Evolutionary conservation across 176 grass and related monocot species (phyloP).

Genomic region (Oryza officinalis): DNA sequence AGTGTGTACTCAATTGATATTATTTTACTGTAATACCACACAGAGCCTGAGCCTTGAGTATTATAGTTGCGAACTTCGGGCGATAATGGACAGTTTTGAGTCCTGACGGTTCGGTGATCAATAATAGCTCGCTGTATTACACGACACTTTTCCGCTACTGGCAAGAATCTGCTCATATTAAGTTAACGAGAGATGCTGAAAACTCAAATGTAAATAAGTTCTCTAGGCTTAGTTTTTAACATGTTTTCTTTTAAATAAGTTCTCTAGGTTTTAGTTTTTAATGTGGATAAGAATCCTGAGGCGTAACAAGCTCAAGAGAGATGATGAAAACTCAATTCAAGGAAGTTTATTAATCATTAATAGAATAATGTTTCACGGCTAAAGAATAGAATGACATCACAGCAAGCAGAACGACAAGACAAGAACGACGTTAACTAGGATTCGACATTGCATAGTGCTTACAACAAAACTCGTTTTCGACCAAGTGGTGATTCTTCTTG

Average conservation of each 20-base stretch:
- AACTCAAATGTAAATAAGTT: not conserved
- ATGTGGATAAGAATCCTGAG: not conserved
- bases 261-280: no score
- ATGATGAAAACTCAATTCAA: no score
- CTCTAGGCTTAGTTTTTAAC: no score
- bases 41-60: not conserved
- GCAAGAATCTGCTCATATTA: no score
- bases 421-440: not conserved
- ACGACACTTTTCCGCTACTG: no score
- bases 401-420: not conserved
- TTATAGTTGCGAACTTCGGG: not conserved
- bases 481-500: slow-evolving; percentile 3
- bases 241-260: no score
- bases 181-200: no score
- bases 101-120: not conserved
- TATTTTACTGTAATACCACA: not conserved
- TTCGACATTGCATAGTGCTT: slow-evolving; percentile 8
- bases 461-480: slow-evolving; percentile 43
- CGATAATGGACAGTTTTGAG: not conserved
- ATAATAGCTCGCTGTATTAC: not conserved
- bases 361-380: no score
- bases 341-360: no score
- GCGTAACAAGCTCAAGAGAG: no score
- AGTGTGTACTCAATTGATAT: not conserved
- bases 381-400: not conserved